Conservation (phyloP, 169 alveolate species). For the Cryptosporidium sp. region DNA sequence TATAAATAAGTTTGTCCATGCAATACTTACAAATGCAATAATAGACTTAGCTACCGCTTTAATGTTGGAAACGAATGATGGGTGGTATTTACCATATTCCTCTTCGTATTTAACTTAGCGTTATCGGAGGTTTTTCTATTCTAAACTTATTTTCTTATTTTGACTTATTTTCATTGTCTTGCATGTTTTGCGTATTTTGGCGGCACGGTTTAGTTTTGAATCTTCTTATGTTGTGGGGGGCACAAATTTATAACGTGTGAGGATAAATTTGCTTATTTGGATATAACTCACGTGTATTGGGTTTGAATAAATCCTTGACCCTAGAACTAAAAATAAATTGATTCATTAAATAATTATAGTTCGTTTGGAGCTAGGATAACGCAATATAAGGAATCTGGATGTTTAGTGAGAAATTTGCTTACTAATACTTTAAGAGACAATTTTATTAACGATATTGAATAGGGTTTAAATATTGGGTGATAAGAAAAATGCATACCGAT, state of each 20-base stretch:
- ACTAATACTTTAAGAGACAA: not conserved
- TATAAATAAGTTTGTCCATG: slow-evolving; percentile 10
- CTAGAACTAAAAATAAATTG: not conserved
- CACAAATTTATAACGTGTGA: not conserved
- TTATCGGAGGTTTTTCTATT: not conserved
- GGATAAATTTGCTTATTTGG: not conserved
- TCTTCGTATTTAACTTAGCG: slow-evolving; percentile 7
- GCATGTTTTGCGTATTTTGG: not conserved
- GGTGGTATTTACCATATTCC: slow-evolving; percentile 34
- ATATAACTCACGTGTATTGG: not conserved
- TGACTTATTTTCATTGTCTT: not conserved
- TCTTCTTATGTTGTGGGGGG: not conserved
- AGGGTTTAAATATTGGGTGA: not conserved
- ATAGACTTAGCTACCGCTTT: slow-evolving; percentile 3
- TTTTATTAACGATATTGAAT: not conserved
- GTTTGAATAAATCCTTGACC: not conserved
- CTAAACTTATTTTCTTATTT: not conserved
- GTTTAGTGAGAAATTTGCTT: not conserved
- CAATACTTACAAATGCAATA: not conserved
- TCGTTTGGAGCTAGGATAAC: not conserved
- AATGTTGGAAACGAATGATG: slow-evolving; percentile 26
- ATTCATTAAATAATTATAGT: not conserved
- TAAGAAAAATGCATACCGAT: not conserved
- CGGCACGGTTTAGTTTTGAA: not conserved
- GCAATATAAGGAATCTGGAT: not conserved